phyloP scores from a whole-genome alignment of 1,139 yeast species.

The Debaryomycetaceae sp. region DNA sequence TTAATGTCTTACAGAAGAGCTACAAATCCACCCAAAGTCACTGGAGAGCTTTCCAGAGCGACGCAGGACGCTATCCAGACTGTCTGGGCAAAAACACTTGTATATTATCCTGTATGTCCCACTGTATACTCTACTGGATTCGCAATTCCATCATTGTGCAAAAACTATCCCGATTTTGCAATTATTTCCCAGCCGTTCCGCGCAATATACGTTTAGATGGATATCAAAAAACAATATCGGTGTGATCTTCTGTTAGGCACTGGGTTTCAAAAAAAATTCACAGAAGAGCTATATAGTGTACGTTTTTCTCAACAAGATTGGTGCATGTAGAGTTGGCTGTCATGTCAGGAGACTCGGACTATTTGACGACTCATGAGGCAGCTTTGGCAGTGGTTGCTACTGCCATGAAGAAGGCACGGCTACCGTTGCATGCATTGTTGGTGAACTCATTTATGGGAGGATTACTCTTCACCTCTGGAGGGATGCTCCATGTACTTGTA shows the following conservation, averaged over 20 bases:
- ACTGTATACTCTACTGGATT: no score
- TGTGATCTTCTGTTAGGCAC: no score
- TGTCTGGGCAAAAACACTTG: no score
- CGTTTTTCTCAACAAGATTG: not conserved
- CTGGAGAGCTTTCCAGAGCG: no score
- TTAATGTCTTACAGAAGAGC: no score
- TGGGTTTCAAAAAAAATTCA: no score
- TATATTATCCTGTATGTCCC: no score
- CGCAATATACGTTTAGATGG: not conserved
- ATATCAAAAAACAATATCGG: not conserved
- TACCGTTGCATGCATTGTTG: constrained; percentile 52
- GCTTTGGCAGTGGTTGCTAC: constrained; percentile 82
- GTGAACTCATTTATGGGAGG: constrained; percentile 72
- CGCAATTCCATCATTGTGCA: not conserved
- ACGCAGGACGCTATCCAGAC: no score
- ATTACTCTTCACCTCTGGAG: constrained; percentile 64
- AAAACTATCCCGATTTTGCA: not conserved
- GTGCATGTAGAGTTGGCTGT: not conserved
- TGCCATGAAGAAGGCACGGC: constrained; percentile 73
- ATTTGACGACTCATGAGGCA: constrained; percentile 72
- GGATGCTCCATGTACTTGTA: constrained; percentile 60
- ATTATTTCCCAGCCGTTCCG: not conserved
- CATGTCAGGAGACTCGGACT: constrained; percentile 47
- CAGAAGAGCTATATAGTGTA: not conserved
- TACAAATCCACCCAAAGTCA: no score